Evolutionary conservation across 2,329 filamentous ascomycete genomes (phyloP).

Genomic region (Xylaria multiplex): DNA sequence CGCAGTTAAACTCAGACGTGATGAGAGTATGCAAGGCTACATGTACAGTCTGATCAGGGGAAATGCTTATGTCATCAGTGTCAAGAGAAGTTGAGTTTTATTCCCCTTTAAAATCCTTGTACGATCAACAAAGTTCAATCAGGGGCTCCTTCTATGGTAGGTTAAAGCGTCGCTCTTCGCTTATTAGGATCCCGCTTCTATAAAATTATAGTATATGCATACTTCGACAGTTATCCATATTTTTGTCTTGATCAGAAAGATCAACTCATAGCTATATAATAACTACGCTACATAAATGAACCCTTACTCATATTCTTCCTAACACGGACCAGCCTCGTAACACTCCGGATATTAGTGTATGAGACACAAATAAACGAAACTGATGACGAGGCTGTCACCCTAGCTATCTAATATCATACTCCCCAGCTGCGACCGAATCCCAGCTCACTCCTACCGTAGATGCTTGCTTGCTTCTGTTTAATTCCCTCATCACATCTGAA

Average conservation of each 20-base stretch:
- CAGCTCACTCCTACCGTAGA: no score
- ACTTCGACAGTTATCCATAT: conserved; percentile 8
- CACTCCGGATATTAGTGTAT: no score
- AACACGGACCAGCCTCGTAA: no score
- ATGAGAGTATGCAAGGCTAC: conserved; percentile 7
- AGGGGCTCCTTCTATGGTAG: conserved; percentile 20
- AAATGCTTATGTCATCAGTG: not conserved
- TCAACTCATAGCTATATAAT: no score
- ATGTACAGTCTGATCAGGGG: not conserved
- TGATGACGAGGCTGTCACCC: no score
- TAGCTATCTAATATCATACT: no score
- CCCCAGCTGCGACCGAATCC: no score
- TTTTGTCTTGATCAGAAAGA: not conserved
- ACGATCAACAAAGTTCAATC: conserved; percentile 5
- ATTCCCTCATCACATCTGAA: no score
- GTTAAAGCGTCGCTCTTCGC: conserved; percentile 5
- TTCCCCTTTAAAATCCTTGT: not conserved
- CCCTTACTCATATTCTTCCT: no score
- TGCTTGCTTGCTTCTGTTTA: no score
- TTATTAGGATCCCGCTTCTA: conserved; percentile 5
- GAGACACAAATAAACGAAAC: no score
- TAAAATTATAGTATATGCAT: not conserved
- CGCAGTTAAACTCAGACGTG: not conserved
- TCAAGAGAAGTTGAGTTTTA: not conserved
- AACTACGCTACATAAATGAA: no score